These are phyloP conservation scores for Picochlorum sp. DNA, from an alignment of 139 green algal genomes.

Conservation along the genomic window DNA sequence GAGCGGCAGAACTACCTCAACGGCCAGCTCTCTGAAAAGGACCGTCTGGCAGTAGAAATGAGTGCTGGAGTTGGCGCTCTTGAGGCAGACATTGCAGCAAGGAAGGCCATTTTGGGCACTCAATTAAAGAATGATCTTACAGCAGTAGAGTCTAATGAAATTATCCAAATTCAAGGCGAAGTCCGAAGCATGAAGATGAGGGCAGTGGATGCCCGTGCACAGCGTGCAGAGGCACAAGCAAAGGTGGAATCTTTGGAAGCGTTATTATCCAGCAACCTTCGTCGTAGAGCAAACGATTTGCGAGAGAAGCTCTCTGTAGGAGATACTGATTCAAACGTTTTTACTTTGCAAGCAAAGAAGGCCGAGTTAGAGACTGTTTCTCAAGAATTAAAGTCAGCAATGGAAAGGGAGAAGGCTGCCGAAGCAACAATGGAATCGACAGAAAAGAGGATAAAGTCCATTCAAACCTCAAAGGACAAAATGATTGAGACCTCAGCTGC, in stretches of 20 bases:
- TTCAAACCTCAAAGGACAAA: slow-evolving; percentile 39
- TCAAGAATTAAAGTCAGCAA: background rate
- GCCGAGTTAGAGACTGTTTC: slow-evolving; percentile 6
- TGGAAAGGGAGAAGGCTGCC: slow-evolving; percentile 8
- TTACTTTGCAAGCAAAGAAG: slow-evolving; percentile 10
- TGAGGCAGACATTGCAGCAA: slow-evolving; percentile 22
- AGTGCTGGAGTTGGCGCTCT: slow-evolving; percentile 2
- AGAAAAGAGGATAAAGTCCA: background rate
- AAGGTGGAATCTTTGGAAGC: slow-evolving; percentile 21
- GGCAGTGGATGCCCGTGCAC: slow-evolving; percentile 4
- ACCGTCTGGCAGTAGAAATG: background rate
- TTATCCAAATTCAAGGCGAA: slow-evolving; percentile 33
- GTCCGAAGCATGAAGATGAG: slow-evolving; percentile 24
- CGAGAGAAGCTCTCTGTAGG: slow-evolving; percentile 17
- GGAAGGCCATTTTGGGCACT: slow-evolving; percentile 44
- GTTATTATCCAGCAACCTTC: slow-evolving; percentile 40
- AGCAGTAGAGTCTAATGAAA: slow-evolving; percentile 46
- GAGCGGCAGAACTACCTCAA: background rate
- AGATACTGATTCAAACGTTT: slow-evolving; percentile 15
- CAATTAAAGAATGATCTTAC: slow-evolving; percentile 46
- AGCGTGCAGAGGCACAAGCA: slow-evolving; percentile 28
- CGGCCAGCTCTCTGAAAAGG: background rate
- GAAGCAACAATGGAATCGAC: background rate
- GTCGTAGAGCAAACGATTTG: slow-evolving; percentile 38
- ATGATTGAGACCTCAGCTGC: slow-evolving; percentile 9